phyloP scores from a whole-genome alignment of 1,139 yeast genomes.

The Candida tetrigidarum region DNA sequence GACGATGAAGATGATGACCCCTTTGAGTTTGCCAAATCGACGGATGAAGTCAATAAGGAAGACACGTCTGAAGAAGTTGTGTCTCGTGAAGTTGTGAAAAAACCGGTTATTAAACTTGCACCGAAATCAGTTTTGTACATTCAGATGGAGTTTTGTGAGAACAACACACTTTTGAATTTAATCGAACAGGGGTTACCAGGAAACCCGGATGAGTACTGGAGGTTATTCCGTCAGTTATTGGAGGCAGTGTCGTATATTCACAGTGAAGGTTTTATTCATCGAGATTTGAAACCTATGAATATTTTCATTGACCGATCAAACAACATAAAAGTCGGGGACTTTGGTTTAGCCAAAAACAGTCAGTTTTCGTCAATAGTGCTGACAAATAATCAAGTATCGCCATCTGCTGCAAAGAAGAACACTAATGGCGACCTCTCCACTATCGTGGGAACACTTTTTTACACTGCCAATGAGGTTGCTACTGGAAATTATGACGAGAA shows the following conservation, averaged over 20 bases:
- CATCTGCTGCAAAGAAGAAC: constrained; percentile 29
- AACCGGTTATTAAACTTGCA: constrained; percentile 2
- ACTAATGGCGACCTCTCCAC: constrained; percentile 75
- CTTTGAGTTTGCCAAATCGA: constrained; percentile 33
- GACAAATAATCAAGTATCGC: constrained; percentile 44
- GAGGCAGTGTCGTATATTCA: constrained; percentile 95
- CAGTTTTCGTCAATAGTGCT: constrained; percentile 46
- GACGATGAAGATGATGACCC: constrained; percentile 26
- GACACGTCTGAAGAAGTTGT: constrained; percentile 21
- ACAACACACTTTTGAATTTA: constrained; percentile 82
- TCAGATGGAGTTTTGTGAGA: constrained; percentile 99
- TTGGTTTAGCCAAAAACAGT: constrained; percentile 90
- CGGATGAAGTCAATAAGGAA: constrained; percentile 14
- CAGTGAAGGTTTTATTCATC: constrained; percentile 90
- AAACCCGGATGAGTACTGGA: constrained; percentile 84
- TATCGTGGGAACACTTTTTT: constrained; percentile 90
- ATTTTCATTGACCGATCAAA: constrained; percentile 91
- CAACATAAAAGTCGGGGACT: constrained; percentile 94
- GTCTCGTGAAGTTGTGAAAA: not conserved
- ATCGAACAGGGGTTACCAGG: constrained; percentile 79
- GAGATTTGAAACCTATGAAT: constrained; percentile 95
- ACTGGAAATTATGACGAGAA: constrained; percentile 84
- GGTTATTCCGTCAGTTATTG: constrained; percentile 81
- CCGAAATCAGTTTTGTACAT: constrained; percentile 66
- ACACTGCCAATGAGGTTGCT: constrained; percentile 89